A percentile compares a stretch with the other conserved stretches of the same genome.
Conservation (phyloP, 78 protist species). For the Thecamonas trahens region DNA sequence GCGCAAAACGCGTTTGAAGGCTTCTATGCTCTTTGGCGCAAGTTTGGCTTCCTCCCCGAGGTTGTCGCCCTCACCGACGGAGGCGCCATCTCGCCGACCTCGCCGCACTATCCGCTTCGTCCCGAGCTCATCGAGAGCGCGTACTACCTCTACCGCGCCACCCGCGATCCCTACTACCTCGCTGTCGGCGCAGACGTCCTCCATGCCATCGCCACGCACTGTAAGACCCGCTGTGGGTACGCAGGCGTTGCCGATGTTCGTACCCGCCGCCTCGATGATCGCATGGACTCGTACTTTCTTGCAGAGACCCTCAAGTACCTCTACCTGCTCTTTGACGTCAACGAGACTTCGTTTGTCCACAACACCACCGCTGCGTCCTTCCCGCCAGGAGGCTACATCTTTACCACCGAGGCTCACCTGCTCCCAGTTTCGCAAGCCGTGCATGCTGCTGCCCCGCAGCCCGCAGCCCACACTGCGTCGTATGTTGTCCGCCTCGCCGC, state of each 20-base stretch:
- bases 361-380: background rate
- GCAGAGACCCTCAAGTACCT: conserved; percentile 75
- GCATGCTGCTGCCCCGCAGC: too few species aligned
- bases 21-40: conserved; percentile 47
- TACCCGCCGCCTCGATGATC: background rate
- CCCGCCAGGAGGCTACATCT: too few species aligned
- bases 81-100: background rate
- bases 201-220: background rate
- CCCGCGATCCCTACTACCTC: conserved; percentile 21
- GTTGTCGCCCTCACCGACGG: conserved; percentile 9
- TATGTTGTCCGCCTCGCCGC: too few species aligned
- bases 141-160: conserved; percentile 56
- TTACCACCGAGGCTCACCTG: conserved; percentile 18
- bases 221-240: conserved; percentile 20
- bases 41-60: conserved; percentile 72
- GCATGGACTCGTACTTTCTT: conserved; percentile 62
- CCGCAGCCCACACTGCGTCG: too few species aligned
- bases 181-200: conserved; percentile 26
- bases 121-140: conserved; percentile 81
- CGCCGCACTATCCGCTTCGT: conserved; percentile 64
- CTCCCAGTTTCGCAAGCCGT: too few species aligned
- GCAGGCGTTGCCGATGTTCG: conserved; percentile 18
- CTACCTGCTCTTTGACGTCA: conserved; percentile 44
- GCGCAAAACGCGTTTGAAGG: conserved; percentile 31
- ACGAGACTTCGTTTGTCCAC: background rate